These are phyloP conservation scores for Rhizophora mangle DNA, from an alignment of 345 rosid species.

Conservation along the genomic window DNA sequence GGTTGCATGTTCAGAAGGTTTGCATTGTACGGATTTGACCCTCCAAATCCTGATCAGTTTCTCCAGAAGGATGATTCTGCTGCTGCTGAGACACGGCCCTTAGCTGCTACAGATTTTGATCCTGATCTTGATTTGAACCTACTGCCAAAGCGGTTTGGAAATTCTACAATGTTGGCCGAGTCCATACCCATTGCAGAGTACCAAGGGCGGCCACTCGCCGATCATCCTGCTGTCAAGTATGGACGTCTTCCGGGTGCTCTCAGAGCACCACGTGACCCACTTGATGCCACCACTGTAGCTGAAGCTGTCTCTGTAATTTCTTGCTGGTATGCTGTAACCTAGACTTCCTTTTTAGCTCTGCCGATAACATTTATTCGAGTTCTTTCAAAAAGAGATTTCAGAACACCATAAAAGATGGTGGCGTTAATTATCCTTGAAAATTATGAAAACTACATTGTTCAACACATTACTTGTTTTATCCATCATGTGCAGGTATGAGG, in stretches of 20 bases:
- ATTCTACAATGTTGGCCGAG: conserved; percentile 81
- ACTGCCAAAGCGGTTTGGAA: conserved; percentile 89
- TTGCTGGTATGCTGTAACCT: conserved; percentile 53
- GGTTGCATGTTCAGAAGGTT: conserved; percentile 89
- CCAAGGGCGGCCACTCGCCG: conserved; percentile 87
- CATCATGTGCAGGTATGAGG: conserved; percentile 60
- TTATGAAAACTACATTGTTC: no score
- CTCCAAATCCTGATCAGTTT: conserved; percentile 53
- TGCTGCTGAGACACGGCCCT: conserved; percentile 54
- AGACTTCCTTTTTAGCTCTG: not conserved
- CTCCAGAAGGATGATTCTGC: conserved; percentile 26
- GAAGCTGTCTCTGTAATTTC: conserved; percentile 92
- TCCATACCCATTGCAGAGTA: conserved; percentile 80
- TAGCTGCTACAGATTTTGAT: conserved; percentile 68
- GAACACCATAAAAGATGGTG: no score
- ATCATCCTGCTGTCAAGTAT: conserved; percentile 77
- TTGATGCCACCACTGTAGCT: conserved; percentile 81
- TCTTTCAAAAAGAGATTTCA: no score
- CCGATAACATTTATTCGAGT: no score
- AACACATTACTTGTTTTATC: not conserved
- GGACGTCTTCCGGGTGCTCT: conserved; percentile 90
- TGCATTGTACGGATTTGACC: conserved; percentile 88
- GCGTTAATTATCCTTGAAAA: no score
- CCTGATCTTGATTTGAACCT: conserved; percentile 72
- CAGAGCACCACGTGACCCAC: conserved; percentile 75